Evolutionary conservation across 148 eudicot species (phyloP).

Genomic region (Cornus kousa): DNA sequence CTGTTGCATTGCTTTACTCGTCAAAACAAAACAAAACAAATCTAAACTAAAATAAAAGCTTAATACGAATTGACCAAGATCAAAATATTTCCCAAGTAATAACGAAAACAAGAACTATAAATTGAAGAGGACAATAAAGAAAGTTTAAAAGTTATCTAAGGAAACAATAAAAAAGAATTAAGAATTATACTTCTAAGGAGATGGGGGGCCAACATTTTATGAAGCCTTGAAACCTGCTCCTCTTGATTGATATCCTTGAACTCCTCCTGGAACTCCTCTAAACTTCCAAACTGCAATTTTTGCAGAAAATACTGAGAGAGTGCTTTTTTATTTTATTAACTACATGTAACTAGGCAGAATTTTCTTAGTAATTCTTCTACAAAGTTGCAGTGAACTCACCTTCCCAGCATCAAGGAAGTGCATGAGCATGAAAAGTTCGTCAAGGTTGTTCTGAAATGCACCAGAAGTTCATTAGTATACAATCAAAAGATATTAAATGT

Average conservation of each 20-base stretch:
- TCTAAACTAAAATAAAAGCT: too few species aligned
- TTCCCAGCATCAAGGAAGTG: conserved; percentile 99
- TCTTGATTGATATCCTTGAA: conserved; percentile 96
- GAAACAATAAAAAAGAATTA: conserved; percentile 1
- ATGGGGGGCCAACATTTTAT: conserved; percentile 96
- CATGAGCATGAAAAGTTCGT: conserved; percentile 99
- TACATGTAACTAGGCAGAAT: neutral
- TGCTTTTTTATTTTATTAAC: neutral
- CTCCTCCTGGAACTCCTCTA: conserved; percentile 98
- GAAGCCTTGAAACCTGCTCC: conserved; percentile 96
- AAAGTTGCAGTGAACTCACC: conserved; percentile 48
- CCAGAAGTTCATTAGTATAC: neutral
- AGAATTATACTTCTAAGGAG: conserved; percentile 77
- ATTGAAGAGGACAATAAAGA: neutral
- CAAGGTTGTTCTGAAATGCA: conserved; percentile 86
- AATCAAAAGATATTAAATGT: neutral
- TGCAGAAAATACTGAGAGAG: neutral
- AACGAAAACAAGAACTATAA: neutral
- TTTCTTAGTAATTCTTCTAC: conserved; percentile 8
- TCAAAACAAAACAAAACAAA: too few species aligned
- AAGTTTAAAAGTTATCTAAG: neutral
- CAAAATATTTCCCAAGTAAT: neutral
- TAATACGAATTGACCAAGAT: too few species aligned
- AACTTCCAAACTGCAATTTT: conserved; percentile 74
- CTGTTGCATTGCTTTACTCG: too few species aligned